Conservation (phyloP, 2,329 filamentous ascomycete species). For the Diaporthe citri region DNA sequence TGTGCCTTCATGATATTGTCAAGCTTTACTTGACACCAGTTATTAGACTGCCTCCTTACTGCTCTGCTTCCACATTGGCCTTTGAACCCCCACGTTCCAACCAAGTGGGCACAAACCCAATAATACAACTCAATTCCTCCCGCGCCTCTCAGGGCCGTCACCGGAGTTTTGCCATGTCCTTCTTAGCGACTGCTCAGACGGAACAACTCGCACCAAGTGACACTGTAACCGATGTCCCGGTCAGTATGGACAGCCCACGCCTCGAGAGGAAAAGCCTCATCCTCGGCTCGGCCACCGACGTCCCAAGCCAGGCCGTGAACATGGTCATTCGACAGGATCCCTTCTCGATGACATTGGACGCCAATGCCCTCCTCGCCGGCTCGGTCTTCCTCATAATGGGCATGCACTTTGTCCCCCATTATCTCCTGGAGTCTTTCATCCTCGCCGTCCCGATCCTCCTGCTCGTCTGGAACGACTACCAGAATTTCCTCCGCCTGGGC, state of each 20-base stretch:
- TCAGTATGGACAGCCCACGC: constrained; percentile 5
- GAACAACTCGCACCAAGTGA: background rate
- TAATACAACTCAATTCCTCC: constrained; percentile 3
- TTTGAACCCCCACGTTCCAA: background rate
- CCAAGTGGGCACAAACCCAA: background rate
- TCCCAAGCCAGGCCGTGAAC: constrained; percentile 50
- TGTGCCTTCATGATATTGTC: constrained; percentile 2
- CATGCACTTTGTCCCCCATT: constrained; percentile 64
- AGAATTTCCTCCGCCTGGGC: constrained; percentile 80
- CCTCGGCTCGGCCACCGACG: constrained; percentile 31
- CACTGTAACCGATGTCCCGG: background rate
- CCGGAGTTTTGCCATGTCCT: constrained; percentile 3
- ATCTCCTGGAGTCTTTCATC: constrained; percentile 63
- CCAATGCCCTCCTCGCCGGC: constrained; percentile 59
- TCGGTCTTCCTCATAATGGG: constrained; percentile 61
- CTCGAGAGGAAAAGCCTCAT: constrained; percentile 34
- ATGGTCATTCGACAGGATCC: constrained; percentile 63
- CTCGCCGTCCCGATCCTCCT: constrained; percentile 61
- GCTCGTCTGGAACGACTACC: constrained; percentile 77
- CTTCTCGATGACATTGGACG: constrained; percentile 66
- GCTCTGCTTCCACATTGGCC: background rate
- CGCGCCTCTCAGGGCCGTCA: background rate
- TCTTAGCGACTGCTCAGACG: constrained; percentile 21
- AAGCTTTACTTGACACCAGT: constrained; percentile 31
- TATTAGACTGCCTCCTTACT: constrained; percentile 36